Percentiles rank a stretch among this genome's conserved stretches.
phyloP scores from a whole-genome alignment of 169 alveolate species.

The Eimeria praecox region DNA sequence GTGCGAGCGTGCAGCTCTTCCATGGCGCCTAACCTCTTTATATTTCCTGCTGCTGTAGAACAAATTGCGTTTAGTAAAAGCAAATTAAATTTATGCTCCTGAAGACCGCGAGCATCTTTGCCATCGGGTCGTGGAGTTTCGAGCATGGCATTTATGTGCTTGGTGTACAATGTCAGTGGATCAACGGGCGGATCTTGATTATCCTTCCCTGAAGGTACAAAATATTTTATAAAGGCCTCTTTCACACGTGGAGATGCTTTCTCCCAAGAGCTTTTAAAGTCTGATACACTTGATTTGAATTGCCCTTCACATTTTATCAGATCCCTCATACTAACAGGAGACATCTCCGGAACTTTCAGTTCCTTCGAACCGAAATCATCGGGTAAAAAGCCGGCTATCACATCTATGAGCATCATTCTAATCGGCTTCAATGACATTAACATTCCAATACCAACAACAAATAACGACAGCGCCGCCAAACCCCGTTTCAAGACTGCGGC shows the following conservation, averaged over 20 bases:
- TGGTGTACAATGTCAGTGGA: background rate
- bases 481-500: background rate
- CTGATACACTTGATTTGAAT: background rate
- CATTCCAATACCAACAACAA: background rate
- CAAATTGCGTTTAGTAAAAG: background rate
- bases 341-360: background rate
- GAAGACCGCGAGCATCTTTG: background rate
- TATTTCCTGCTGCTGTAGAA: background rate
- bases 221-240: background rate
- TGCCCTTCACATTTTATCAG: background rate
- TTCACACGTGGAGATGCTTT: background rate
- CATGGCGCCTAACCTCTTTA: background rate
- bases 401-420: background rate
- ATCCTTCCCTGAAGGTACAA: background rate
- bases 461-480: background rate
- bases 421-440: background rate
- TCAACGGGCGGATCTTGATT: background rate
- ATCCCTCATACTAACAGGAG: background rate
- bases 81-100: background rate
- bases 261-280: background rate
- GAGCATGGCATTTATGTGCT: background rate
- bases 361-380: background rate
- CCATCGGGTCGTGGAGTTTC: background rate
- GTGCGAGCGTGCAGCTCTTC: background rate
- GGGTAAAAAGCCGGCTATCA: background rate